Percentiles rank a stretch among this genome's conserved stretches.
Evolutionary conservation across 495 filamentous ascomycete genomes (phyloP).

Genomic region (Talaromyces adpressus): DNA sequence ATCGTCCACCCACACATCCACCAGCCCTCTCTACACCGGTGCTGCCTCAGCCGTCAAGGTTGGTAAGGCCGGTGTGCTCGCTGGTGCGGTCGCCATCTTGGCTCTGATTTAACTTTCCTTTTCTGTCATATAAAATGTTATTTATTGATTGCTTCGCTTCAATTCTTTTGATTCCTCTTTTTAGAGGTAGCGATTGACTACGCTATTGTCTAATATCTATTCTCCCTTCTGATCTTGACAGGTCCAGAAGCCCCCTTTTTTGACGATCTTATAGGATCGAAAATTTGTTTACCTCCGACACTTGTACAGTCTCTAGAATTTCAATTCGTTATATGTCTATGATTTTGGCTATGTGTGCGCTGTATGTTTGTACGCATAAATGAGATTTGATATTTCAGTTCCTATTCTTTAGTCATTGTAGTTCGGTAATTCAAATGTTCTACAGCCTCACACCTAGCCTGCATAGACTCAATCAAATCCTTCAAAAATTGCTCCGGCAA

Average conservation of each 20-base stretch:
- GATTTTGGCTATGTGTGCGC: neutral
- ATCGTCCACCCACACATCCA: neutral
- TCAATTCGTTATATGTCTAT: neutral
- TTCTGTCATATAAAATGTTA: neutral
- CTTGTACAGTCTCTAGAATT: neutral
- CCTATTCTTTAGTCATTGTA: neutral
- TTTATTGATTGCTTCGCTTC: neutral
- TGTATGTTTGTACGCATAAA: neutral
- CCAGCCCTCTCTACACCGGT: neutral
- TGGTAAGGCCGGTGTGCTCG: neutral
- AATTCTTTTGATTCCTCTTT: neutral
- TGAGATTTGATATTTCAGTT: neutral
- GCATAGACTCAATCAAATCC: constrained; percentile 10
- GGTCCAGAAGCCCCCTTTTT: neutral
- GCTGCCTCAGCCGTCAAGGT: constrained; percentile 7
- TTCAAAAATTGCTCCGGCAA: constrained; percentile 1
- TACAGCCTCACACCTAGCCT: constrained; percentile 2
- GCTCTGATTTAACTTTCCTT: neutral
- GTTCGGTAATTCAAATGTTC: neutral
- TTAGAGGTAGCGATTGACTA: constrained; percentile 1
- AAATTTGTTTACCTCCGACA: neutral
- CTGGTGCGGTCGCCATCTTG: constrained; percentile 1
- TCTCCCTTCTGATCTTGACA: neutral
- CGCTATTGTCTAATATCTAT: constrained; percentile 9
- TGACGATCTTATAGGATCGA: neutral